These are phyloP conservation scores for Phytophthora lateralis DNA, from an alignment of 352 stramenopile species.

Conservation along the genomic window DNA sequence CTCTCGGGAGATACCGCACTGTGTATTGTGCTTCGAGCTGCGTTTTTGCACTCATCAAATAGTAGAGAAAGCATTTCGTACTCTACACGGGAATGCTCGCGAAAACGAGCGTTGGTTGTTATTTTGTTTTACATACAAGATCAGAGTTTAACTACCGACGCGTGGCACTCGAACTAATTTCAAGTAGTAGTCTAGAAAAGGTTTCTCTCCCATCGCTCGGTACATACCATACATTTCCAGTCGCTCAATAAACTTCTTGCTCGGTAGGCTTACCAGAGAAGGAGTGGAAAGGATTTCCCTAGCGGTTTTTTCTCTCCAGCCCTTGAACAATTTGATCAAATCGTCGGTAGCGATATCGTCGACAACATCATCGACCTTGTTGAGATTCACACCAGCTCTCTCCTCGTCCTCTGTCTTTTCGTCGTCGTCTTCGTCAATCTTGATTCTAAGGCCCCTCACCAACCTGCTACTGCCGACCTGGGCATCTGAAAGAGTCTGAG, in stretches of 20 bases:
- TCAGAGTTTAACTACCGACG: no score
- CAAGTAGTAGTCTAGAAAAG: not conserved
- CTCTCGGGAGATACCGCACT: no score
- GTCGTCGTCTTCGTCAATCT: not conserved
- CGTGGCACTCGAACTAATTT: no score
- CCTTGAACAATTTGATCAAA: conserved; percentile 9
- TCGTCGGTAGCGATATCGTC: conserved; percentile 8
- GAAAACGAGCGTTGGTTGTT: no score
- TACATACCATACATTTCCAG: conserved; percentile 15
- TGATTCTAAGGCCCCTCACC: not conserved
- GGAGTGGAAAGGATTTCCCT: conserved; percentile 7
- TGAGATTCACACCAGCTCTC: conserved; percentile 2
- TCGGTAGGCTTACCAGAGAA: not conserved
- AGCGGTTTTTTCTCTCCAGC: not conserved
- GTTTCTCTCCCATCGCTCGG: not conserved
- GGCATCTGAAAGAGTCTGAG: not conserved
- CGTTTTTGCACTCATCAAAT: no score
- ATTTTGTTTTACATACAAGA: no score
- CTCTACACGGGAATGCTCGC: no score
- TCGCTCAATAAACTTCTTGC: conserved; percentile 4
- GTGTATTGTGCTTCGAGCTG: no score
- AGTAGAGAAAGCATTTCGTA: no score
- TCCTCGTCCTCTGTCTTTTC: conserved; percentile 5
- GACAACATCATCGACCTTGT: conserved; percentile 12
- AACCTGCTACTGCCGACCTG: not conserved